A percentile compares a stretch with the other conserved stretches of the same genome.
phyloP scores from a whole-genome alignment of 768 basidiomycete genomes.

The button mushroom (Agaricus bisporus) region DNA sequence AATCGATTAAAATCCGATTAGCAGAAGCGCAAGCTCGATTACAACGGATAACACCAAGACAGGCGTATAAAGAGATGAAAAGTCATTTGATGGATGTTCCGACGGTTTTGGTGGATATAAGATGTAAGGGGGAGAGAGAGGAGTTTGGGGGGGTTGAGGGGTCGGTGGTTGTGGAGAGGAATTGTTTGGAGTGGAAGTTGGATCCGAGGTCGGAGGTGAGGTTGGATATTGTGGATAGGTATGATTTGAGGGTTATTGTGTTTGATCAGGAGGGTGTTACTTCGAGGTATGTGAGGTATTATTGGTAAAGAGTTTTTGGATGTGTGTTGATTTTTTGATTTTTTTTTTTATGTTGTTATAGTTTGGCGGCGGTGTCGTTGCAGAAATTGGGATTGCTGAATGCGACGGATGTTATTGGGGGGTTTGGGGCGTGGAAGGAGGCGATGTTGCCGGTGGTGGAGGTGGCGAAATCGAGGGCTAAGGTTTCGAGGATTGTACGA shows the following conservation, averaged over 20 bases:
- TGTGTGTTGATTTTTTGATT: no score
- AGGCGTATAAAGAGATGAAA: constrained; percentile 57
- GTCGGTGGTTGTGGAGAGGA: constrained; percentile 69
- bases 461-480: constrained; percentile 10
- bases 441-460: constrained; percentile 57
- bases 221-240: constrained; percentile 64
- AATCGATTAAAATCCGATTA: constrained; percentile 54
- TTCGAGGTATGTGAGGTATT: no score
- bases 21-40: constrained; percentile 54
- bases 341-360: no score
- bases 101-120: constrained; percentile 73
- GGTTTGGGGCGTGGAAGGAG: constrained; percentile 65
- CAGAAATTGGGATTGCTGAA: constrained; percentile 67
- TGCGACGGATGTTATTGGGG: constrained; percentile 74
- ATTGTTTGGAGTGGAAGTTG: constrained; percentile 75
- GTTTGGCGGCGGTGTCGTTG: constrained; percentile 64
- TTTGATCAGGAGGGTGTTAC: constrained; percentile 73
- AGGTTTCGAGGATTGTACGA: constrained; percentile 20
- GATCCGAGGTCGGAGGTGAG: constrained; percentile 60
- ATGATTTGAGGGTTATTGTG: constrained; percentile 68
- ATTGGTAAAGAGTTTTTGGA: no score
- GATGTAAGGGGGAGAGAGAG: constrained; percentile 55
- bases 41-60: constrained; percentile 52
- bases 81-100: constrained; percentile 49
- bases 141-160: constrained; percentile 56